Percentiles rank a stretch among this genome's conserved stretches.
These are phyloP conservation scores for Pholiota adiposa DNA, from an alignment of 1,284 basidiomycete species.

Conservation along the genomic window DNA sequence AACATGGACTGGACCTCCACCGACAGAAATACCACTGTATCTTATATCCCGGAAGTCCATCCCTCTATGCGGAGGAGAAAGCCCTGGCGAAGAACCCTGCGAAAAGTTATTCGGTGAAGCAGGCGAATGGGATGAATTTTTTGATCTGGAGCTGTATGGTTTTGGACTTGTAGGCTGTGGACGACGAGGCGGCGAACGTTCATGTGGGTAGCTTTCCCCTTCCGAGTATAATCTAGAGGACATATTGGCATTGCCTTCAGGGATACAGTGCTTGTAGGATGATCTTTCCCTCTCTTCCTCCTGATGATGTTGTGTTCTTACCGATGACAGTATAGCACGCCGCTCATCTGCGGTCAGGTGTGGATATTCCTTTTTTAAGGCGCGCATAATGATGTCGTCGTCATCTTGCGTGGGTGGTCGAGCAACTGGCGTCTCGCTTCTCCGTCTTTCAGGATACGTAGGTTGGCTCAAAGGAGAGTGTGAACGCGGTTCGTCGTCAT, in stretches of 20 bases:
- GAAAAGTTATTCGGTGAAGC: background rate
- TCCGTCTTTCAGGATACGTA: background rate
- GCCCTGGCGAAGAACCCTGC: background rate
- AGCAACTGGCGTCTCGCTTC: background rate
- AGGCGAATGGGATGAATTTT: background rate
- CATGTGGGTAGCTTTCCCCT: background rate
- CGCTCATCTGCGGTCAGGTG: background rate
- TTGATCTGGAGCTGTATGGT: background rate
- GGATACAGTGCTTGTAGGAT: no score
- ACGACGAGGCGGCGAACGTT: background rate
- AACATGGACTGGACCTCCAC: constrained; percentile 9
- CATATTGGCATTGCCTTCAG: no score
- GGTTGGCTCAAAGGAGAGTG: background rate
- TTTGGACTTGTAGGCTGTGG: background rate
- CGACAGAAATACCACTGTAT: constrained; percentile 3
- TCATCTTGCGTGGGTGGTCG: background rate
- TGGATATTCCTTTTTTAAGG: background rate
- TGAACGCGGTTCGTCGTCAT: background rate
- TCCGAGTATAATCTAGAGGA: no score
- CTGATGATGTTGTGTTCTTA: background rate
- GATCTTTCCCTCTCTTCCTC: background rate
- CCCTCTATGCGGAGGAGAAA: background rate
- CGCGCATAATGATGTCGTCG: background rate
- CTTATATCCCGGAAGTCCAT: background rate
- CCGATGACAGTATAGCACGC: background rate